Evolutionary conservation across 2,329 filamentous ascomycete genomes (phyloP).

Genomic region (Fusarium denticulatum): DNA sequence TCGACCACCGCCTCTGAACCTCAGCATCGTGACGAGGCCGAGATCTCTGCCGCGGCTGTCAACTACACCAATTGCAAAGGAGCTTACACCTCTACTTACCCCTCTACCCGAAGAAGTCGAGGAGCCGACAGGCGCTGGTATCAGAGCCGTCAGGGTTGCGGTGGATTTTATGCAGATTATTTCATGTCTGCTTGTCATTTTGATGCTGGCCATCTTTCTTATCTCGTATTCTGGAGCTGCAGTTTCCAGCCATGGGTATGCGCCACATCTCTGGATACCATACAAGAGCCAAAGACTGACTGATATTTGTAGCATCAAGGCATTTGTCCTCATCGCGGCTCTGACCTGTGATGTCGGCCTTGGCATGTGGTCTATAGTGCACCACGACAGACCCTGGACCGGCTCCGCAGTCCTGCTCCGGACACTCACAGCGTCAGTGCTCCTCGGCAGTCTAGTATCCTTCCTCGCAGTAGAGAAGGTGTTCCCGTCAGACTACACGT

Average conservation of each 20-base stretch:
- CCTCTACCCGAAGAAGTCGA: slow-evolving; percentile 39
- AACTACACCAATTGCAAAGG: slow-evolving; percentile 36
- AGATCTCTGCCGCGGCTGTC: slow-evolving; percentile 38
- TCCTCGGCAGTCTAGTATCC: slow-evolving; percentile 50
- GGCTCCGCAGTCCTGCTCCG: slow-evolving; percentile 47
- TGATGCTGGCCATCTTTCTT: slow-evolving; percentile 48
- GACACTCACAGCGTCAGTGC: slow-evolving; percentile 45
- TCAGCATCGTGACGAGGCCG: slow-evolving; percentile 43
- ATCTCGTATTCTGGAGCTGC: slow-evolving; percentile 39
- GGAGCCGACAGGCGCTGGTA: slow-evolving; percentile 35
- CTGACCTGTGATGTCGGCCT: slow-evolving; percentile 49
- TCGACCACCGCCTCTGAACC: slow-evolving; percentile 48
- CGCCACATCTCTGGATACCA: not conserved
- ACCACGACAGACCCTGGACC: slow-evolving; percentile 45
- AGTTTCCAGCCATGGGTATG: slow-evolving; percentile 36
- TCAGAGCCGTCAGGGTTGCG: slow-evolving; percentile 43
- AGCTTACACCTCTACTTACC: slow-evolving; percentile 38
- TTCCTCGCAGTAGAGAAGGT: slow-evolving; percentile 49
- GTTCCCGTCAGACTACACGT: slow-evolving; percentile 50
- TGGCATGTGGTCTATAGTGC: slow-evolving; percentile 49
- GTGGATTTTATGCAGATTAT: slow-evolving; percentile 47
- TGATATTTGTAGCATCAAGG: slow-evolving; percentile 31
- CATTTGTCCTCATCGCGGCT: slow-evolving; percentile 46
- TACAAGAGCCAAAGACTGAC: not conserved
- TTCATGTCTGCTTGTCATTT: slow-evolving; percentile 45